These are phyloP conservation scores for Phytophthora colocasiae DNA, from an alignment of 352 stramenopile genomes.

Conservation along the genomic window DNA sequence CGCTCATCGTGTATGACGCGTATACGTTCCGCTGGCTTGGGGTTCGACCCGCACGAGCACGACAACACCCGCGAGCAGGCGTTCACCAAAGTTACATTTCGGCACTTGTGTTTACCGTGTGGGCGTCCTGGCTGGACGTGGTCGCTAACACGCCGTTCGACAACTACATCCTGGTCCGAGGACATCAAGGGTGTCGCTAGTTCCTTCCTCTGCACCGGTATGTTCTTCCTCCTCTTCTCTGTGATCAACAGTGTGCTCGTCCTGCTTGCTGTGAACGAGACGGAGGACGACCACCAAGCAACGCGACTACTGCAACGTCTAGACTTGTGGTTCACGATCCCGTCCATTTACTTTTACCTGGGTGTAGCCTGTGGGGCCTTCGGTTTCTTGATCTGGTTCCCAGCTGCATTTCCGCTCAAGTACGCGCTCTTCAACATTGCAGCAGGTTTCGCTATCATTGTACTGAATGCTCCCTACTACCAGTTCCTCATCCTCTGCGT, in stretches of 20 bases:
- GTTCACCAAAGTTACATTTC: slow-evolving; percentile 32
- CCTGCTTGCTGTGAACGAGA: neutral
- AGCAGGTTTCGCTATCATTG: neutral
- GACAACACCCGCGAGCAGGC: slow-evolving; percentile 38
- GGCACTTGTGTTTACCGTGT: neutral
- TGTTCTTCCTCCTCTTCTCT: slow-evolving; percentile 1
- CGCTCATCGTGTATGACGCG: slow-evolving; percentile 37
- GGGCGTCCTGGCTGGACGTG: neutral
- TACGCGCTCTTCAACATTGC: neutral
- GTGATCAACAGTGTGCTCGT: slow-evolving; percentile 3
- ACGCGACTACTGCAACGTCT: neutral
- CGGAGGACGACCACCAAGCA: neutral
- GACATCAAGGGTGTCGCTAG: neutral
- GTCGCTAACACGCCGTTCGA: neutral
- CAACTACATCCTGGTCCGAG: neutral
- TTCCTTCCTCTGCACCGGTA: neutral
- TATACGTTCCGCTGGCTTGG: slow-evolving; percentile 48
- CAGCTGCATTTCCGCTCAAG: neutral
- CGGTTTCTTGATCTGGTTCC: slow-evolving; percentile 1
- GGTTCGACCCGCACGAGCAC: slow-evolving; percentile 37
- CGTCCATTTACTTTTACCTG: slow-evolving; percentile 1
- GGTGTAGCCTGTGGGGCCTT: neutral
- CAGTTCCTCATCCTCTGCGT: neutral
- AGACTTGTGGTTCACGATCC: neutral
- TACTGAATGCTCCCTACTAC: neutral